Conservation (phyloP, 2,329 filamentous ascomycete genomes). For the Microdochium bolleyi region DNA sequence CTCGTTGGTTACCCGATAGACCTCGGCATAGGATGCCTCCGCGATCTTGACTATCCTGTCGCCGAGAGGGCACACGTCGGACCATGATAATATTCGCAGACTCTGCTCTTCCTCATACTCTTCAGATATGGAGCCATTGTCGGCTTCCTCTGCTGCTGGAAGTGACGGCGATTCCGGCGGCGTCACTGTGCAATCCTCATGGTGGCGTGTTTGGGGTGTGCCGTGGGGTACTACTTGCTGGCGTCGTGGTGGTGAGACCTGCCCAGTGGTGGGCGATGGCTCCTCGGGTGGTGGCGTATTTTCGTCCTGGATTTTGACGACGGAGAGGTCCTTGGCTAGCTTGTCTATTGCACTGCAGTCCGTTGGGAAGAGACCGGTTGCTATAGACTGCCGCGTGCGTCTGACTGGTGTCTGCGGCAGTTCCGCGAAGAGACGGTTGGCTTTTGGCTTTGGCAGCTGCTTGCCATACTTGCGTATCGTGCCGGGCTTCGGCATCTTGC, state of each 20-base stretch:
- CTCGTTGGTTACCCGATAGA: conserved; percentile 53
- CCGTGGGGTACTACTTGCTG: conserved; percentile 3
- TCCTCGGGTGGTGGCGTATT: conserved; percentile 5
- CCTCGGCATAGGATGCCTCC: conserved; percentile 59
- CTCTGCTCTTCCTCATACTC: conserved; percentile 9
- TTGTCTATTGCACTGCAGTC: conserved; percentile 15
- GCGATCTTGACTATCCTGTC: conserved; percentile 55
- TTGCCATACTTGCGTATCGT: conserved; percentile 43
- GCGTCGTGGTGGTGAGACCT: conserved; percentile 7
- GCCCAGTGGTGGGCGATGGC: conserved; percentile 1
- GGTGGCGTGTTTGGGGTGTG: conserved; percentile 5
- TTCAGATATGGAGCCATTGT: conserved; percentile 3
- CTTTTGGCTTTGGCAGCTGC: conserved; percentile 34
- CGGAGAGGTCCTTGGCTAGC: conserved; percentile 22
- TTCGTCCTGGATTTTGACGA: conserved; percentile 16
- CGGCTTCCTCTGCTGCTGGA: conserved; percentile 4
- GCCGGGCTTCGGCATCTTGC: conserved; percentile 35
- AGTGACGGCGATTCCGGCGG: not conserved
- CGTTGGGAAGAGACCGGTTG: conserved; percentile 4
- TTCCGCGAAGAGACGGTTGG: conserved; percentile 41
- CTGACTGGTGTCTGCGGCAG: conserved; percentile 42
- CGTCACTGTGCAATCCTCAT: not conserved
- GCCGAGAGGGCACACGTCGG: conserved; percentile 45
- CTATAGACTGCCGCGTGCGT: conserved; percentile 5
- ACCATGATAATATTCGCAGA: conserved; percentile 43